Conservation (phyloP, 805 yeast genomes). For the Saccharomycopsis schoenii region DNA sequence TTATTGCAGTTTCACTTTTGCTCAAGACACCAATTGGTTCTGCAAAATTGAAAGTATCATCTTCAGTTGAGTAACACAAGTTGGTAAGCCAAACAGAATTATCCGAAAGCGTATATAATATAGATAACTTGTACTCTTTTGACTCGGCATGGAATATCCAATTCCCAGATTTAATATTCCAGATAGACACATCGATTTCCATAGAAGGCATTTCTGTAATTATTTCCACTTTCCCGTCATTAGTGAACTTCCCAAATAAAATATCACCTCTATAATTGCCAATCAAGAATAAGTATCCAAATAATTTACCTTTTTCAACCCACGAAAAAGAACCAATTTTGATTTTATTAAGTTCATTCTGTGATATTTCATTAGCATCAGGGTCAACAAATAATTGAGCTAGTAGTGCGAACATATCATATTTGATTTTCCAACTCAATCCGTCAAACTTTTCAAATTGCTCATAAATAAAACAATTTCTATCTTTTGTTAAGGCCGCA, state of each 20-base stretch:
- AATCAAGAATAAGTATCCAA: background rate
- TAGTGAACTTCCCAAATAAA: background rate
- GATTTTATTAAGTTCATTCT: background rate
- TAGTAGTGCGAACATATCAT: background rate
- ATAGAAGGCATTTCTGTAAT: background rate
- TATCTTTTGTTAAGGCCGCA: slow-evolving; percentile 8
- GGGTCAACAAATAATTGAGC: background rate
- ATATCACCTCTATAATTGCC: slow-evolving; percentile 8
- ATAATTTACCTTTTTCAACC: background rate
- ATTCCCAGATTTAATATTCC: background rate
- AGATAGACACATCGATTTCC: background rate
- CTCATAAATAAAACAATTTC: slow-evolving; percentile 7
- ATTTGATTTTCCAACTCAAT: background rate
- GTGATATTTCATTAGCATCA: background rate
- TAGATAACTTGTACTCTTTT: background rate
- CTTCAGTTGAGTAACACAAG: background rate
- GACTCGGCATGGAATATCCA: background rate
- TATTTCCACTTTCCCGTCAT: background rate
- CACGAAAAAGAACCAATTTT: slow-evolving; percentile 5
- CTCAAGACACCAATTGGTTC: background rate
- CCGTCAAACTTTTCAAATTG: background rate
- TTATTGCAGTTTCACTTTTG: background rate
- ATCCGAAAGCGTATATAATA: background rate
- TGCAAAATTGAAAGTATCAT: background rate
- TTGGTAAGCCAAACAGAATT: background rate